Base-by-base conservation (phyloP, 768 basidiomycete species). In the Pholiota conissans region DNA sequence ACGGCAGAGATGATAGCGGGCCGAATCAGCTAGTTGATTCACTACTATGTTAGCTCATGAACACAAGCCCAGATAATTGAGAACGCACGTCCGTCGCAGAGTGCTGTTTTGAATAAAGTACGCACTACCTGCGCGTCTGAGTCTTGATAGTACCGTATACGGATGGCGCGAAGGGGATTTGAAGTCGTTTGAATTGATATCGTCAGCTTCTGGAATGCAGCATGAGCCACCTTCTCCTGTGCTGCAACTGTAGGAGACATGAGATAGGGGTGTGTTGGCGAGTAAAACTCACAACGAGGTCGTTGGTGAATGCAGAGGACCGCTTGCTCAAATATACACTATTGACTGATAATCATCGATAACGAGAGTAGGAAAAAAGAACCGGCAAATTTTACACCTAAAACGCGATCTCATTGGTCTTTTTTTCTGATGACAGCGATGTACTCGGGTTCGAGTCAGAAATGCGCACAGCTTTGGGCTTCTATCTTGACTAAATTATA, bases 21-120 rank as follows among this genome's bases (percentile, higher is more conserved):
- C 66, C 0, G 70, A 66, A n/a, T 57, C 62, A 26, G 55, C 69
- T 71, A 49, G n/a, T 47, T 10, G 34, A 16, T 14, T 18, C 22
- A 10, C 6, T 32, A 26, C 16, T n/a, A 16, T n/a, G 4, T 55
- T 29, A 45, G 46, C 20, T 10, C 13, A 28, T 14, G 24, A 16
- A 22, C 5, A 2, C 16, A 13, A 10, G 10, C 10, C 16, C 16
- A 16, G 0, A 42, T 32, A 22, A 57, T 30, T 27, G 3, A 24
- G 6, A 34, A 58, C 59, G 22, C 29, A 61, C 64, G 35, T 27
- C 56, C 60, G 2, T 28, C 29, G 11, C 46, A 35, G 46, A 67
- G 52, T 4, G 60, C 51, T 11, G 49, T 37, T 24, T 30, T 46
- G 50, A 61, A 65, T 11, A 67, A 46, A 5, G 49, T 49, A 3